phyloP scores from a whole-genome alignment of 2,329 filamentous ascomycete species.

The Aspergillus cejpii region DNA sequence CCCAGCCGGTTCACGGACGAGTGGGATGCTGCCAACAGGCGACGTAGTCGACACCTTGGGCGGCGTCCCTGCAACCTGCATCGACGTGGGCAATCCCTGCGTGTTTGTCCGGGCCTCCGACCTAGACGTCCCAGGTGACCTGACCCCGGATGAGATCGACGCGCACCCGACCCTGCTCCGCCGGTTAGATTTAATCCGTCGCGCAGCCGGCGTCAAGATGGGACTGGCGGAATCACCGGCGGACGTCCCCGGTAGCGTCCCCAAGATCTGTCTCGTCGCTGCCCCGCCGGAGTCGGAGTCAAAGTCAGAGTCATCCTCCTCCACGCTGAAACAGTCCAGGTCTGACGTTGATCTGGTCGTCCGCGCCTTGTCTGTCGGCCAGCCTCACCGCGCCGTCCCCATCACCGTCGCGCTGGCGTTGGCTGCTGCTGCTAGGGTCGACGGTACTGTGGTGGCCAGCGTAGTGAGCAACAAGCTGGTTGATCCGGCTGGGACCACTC shows the following conservation, averaged over 20 bases:
- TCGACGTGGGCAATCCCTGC: constrained; percentile 60
- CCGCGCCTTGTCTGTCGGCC: constrained; percentile 51
- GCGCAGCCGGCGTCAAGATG: constrained; percentile 54
- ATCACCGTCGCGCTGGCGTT: constrained; percentile 51
- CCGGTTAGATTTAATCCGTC: constrained; percentile 52
- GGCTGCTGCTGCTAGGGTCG: constrained; percentile 44
- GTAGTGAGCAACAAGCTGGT: constrained; percentile 21
- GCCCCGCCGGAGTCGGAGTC: constrained; percentile 12
- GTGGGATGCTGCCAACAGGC: constrained; percentile 55
- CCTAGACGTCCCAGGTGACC: constrained; percentile 36
- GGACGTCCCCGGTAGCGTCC: constrained; percentile 49
- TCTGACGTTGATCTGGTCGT: constrained; percentile 39
- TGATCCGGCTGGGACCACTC: constrained; percentile 31
- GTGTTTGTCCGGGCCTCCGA: constrained; percentile 55
- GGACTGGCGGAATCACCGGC: constrained; percentile 47
- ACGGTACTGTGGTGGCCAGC: constrained; percentile 37
- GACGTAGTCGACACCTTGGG: constrained; percentile 48
- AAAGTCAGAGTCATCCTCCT: constrained; percentile 4
- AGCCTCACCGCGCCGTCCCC: constrained; percentile 52
- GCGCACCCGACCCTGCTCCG: constrained; percentile 39
- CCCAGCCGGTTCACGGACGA: constrained; percentile 59
- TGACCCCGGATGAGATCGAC: constrained; percentile 52
- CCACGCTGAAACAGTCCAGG: constrained; percentile 21
- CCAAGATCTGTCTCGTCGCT: constrained; percentile 57
- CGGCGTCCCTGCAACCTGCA: constrained; percentile 49